Evolutionary conservation across 2,329 filamentous ascomycete species (phyloP), one percentile per base, ranked within the genome.

Genomic region (Dryadomyces sulphureus): DNA sequence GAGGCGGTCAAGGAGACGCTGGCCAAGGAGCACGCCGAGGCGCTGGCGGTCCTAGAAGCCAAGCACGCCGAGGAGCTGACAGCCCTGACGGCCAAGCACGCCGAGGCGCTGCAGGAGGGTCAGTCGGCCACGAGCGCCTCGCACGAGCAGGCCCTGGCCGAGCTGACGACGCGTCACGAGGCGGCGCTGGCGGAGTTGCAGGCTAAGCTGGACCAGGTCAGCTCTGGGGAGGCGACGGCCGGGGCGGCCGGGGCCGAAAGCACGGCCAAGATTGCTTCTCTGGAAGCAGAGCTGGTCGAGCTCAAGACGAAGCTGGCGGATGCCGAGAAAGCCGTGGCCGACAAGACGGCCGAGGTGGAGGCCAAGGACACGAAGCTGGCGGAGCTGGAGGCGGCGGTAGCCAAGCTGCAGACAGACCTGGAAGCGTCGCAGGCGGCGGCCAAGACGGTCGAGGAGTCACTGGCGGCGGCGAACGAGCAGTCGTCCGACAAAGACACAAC

Each of bases 101-200:
- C 75, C 49, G 62, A 68, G 46, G 63, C 67, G 19, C 56, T 78
- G 24, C 59, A 65, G 9, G 70, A 73, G n/a, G n/a, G n/a, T n/a
- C n/a, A n/a, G n/a, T n/a, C n/a, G n/a, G n/a, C n/a, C 9, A 61
- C 78, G 41, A 72, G 69, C 54, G 53, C 65, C 4, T 60, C 60
- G 41, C 72, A 79, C 50, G 70, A 77, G 46, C 54, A 63, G 11
- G 59, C 63, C 4, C 54, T 68, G 25, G 64, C 63, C 21, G 68
- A 69, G 19, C 60, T 80, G n/a, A n/a, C n/a, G n/a, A n/a, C n/a
- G n/a, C n/a, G n/a, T n/a, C 72, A 79, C 50, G 70, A 77, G 46
- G 54, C 63, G 11, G 59, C 63, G 4, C 54, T 68, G 25, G 64
- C 63, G 21, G 68, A 69, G 19, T 60, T 80, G 40, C 69, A 79